Evolutionary conservation across 208 protist species (phyloP).

Genomic region (Wallacemonas sp.): DNA sequence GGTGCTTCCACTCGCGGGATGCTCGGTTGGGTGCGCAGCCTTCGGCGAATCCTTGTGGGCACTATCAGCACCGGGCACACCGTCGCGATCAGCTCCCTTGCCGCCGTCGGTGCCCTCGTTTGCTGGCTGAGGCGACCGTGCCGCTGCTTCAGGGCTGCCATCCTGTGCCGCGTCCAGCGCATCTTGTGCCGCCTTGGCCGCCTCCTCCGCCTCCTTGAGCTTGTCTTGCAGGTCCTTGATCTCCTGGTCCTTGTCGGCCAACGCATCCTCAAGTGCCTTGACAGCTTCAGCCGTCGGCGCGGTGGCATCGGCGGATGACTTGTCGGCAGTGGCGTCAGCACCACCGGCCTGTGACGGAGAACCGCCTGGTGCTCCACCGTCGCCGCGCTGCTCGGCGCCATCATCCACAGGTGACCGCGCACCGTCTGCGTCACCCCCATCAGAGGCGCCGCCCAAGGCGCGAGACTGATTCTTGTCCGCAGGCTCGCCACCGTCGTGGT

Average conservation of each 20-base stretch:
- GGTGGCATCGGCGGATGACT: background rate
- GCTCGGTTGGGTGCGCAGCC: too few relatives aligned
- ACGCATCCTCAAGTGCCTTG: background rate
- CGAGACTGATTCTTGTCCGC: background rate
- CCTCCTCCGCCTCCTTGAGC: conserved; percentile 1
- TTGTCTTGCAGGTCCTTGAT: conserved; percentile 4
- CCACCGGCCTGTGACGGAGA: too few relatives aligned
- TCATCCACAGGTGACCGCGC: background rate
- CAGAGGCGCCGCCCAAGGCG: background rate
- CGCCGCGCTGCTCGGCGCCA: background rate
- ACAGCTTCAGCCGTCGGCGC: background rate
- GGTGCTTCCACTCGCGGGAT: too few relatives aligned
- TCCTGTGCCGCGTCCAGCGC: conserved; percentile 12
- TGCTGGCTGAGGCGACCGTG: too few relatives aligned
- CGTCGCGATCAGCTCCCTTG: too few relatives aligned
- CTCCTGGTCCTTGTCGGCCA: conserved; percentile 1
- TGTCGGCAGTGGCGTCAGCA: too few relatives aligned
- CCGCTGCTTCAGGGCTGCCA: conserved; percentile 6
- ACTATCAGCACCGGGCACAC: conserved; percentile 9
- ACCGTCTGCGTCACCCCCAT: background rate
- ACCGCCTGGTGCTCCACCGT: background rate
- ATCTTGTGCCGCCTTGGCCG: background rate
- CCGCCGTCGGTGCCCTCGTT: too few relatives aligned
- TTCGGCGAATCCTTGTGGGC: conserved; percentile 6
- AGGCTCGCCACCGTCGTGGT: conserved; percentile 5